Evolutionary conservation across 768 basidiomycete species (phyloP), one percentile per base, ranked within the genome.

Genomic region (Lactifluus echinatus): DNA sequence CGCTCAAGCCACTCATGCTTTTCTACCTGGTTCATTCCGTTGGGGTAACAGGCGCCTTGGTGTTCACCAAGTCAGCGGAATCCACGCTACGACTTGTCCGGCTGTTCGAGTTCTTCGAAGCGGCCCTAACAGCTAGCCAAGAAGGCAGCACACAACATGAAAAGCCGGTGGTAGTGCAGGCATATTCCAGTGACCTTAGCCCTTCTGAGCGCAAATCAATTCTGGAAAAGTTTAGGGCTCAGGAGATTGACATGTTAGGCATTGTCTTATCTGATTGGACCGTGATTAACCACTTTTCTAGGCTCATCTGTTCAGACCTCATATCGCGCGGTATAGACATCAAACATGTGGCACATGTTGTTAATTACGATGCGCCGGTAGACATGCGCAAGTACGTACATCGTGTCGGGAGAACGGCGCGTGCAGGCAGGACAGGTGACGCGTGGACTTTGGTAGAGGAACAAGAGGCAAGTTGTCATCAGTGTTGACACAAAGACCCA

Each of bases 381-480:
- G 96, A 98, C 69, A 93, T 97, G 82, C 81, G 92, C 50, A 98
- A 98, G 70, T 99, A 99, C 66, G 90, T 99, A 11, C 96, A 99
- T 70, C 86, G 96, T 52, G 95, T 94, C 8, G 96, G 96, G 21
- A 79, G 96, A 43, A 98, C 96, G 5, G 96, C 96, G 2, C 80
- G 96, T 50, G 96, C 96, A 3, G 96, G 96, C 8, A 77, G 88
- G 45, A 72, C 73, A 21, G 96, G 96, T 6, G 81, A 88, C 61
- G 93, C 94, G 2, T 99, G 95, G 95, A 89, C 88, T 2, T 71
- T 98, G 64, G 89, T 98, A 7, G 96, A 98, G 74, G 88, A 93
- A 68, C 94, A 96, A 68, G 89, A 92, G 78, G 89, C 85, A 37
- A 39, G 73, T 24, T 24, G 21, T 26, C 2, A n/a, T 45, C 3